These are phyloP conservation scores for Dactylellina cionopaga DNA, from an alignment of 2,329 filamentous ascomycete species.

Conservation along the genomic window DNA sequence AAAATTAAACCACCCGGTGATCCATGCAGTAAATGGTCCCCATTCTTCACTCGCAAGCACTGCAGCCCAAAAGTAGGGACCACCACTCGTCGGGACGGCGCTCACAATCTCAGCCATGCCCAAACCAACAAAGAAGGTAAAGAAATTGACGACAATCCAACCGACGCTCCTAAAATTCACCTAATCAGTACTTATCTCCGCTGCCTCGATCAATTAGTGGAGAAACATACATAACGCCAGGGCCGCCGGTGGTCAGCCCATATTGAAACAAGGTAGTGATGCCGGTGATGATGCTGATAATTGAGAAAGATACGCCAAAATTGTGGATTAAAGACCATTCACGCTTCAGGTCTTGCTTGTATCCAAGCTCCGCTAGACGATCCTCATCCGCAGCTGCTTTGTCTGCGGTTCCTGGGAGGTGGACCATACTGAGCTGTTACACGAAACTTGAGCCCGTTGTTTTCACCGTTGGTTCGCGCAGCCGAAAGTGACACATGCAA, in stretches of 20 bases:
- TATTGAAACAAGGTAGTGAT: slow-evolving; percentile 70
- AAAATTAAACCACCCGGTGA: slow-evolving; percentile 65
- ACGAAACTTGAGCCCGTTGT: slow-evolving; percentile 14
- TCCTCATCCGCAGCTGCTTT: slow-evolving; percentile 63
- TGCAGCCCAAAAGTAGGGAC: slow-evolving; percentile 71
- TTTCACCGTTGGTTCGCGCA: slow-evolving; percentile 14
- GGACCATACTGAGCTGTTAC: slow-evolving; percentile 33
- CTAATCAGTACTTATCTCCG: slow-evolving; percentile 7
- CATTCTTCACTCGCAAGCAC: slow-evolving; percentile 66
- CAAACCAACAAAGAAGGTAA: slow-evolving; percentile 67
- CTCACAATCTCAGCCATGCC: slow-evolving; percentile 71
- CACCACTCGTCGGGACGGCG: slow-evolving; percentile 69
- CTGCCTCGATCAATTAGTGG: neutral
- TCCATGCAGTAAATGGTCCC: slow-evolving; percentile 64
- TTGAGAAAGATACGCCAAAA: slow-evolving; percentile 71
- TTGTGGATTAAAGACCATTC: slow-evolving; percentile 71
- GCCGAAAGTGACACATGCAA: neutral
- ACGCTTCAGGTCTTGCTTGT: slow-evolving; percentile 69
- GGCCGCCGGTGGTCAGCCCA: slow-evolving; percentile 68
- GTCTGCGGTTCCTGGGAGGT: slow-evolving; percentile 30
- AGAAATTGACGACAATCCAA: slow-evolving; percentile 68
- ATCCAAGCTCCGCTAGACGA: slow-evolving; percentile 68
- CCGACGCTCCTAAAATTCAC: slow-evolving; percentile 59
- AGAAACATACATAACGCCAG: slow-evolving; percentile 59
- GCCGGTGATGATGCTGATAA: slow-evolving; percentile 71